phyloP scores from a whole-genome alignment of 768 basidiomycete species.

The Lentinula raphanica region DNA sequence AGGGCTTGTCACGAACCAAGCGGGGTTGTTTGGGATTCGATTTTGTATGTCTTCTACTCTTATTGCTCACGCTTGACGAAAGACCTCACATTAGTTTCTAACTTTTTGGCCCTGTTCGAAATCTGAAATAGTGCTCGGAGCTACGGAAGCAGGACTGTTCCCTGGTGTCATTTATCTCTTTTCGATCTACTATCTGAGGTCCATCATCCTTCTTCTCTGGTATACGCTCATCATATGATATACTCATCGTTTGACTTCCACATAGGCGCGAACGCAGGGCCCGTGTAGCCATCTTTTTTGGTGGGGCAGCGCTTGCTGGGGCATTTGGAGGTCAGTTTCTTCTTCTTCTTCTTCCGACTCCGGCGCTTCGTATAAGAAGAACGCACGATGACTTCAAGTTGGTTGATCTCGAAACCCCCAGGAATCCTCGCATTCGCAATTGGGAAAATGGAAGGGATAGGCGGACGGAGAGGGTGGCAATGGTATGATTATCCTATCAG shows the following conservation, averaged over 20 bases:
- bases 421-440: conserved; percentile 56
- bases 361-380: too few relatives aligned
- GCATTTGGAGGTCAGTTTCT: conserved; percentile 47
- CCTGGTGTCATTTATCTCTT: conserved; percentile 43
- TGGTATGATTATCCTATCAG: conserved; percentile 45
- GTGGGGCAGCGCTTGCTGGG: conserved; percentile 56
- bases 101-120: too few relatives aligned
- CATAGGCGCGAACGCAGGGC: conserved; percentile 54
- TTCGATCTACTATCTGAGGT: conserved; percentile 47
- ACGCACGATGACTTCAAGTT: not conserved
- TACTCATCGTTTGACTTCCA: conserved; percentile 1
- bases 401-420: conserved; percentile 14
- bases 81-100: not conserved
- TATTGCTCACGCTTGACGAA: not conserved
- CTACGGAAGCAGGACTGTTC: conserved; percentile 55
- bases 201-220: too few relatives aligned
- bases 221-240: not conserved
- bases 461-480: conserved; percentile 57
- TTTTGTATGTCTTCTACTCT: conserved; percentile 38
- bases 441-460: conserved; percentile 56
- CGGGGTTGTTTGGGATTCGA: conserved; percentile 50
- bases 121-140: conserved; percentile 39
- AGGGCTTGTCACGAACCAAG: conserved; percentile 49
- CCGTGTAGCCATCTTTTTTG: conserved; percentile 60
- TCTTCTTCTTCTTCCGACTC: too few relatives aligned